Conservation (phyloP, 2,329 filamentous ascomycete species). For the Cytospora piceicola region DNA sequence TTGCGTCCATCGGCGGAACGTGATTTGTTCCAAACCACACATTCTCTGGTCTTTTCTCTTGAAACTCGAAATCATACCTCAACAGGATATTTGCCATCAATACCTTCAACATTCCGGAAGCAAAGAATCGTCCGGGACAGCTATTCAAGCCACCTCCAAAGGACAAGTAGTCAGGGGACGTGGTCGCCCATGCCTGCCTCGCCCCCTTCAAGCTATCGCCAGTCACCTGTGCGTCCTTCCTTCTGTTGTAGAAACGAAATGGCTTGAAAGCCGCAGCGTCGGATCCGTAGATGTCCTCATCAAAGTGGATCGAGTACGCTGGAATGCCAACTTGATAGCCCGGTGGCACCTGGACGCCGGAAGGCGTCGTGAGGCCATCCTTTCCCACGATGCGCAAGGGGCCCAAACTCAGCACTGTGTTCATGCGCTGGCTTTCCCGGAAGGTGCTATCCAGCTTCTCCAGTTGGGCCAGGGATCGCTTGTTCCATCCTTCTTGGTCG, state of each 20-base stretch:
- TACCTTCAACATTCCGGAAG: constrained; percentile 43
- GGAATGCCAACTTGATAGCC: constrained; percentile 45
- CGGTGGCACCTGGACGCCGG: constrained; percentile 40
- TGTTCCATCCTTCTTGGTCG: constrained; percentile 39
- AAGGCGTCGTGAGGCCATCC: constrained; percentile 40
- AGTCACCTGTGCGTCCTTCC: constrained; percentile 11
- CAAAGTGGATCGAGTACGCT: constrained; percentile 42
- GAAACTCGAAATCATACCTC: constrained; percentile 36
- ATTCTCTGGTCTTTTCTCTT: constrained; percentile 38
- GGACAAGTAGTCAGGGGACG: constrained; percentile 38
- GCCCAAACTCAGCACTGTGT: constrained; percentile 43
- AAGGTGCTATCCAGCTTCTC: constrained; percentile 45
- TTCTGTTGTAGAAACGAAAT: constrained; percentile 40
- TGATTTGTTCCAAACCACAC: constrained; percentile 38
- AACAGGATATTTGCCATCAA: constrained; percentile 36
- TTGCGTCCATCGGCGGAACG: constrained; percentile 38
- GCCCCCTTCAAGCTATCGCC: constrained; percentile 31
- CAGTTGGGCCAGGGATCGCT: constrained; percentile 42
- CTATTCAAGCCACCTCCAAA: constrained; percentile 47
- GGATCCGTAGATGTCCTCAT: constrained; percentile 39
- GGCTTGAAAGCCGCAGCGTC: constrained; percentile 42
- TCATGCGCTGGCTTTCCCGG: constrained; percentile 47
- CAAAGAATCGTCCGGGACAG: constrained; percentile 47
- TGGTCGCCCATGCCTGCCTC: constrained; percentile 37
- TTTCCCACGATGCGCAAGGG: constrained; percentile 43